These are phyloP conservation scores for Hirschfeldia incana DNA, from an alignment of 345 rosid species.

Conservation along the genomic window DNA sequence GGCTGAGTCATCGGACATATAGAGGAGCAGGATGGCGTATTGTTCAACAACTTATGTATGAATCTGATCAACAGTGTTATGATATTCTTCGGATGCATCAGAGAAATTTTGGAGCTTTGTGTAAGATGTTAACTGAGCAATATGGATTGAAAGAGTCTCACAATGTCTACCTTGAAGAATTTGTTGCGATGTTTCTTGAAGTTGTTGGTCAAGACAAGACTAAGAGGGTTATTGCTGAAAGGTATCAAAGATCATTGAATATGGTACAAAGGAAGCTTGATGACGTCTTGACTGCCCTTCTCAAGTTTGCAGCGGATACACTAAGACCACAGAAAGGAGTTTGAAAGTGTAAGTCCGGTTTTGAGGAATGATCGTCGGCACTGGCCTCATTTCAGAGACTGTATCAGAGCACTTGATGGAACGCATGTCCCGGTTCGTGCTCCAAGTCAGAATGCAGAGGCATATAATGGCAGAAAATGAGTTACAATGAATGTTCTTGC, in stretches of 20 bases:
- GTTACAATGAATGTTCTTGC: too few relatives aligned
- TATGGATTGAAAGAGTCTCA: background rate
- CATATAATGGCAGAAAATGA: too few relatives aligned
- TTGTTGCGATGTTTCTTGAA: background rate
- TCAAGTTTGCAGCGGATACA: background rate
- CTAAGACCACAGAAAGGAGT: background rate
- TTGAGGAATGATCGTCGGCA: background rate
- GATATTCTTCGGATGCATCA: too few relatives aligned
- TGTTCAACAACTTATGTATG: background rate
- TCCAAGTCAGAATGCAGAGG: background rate
- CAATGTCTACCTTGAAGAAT: background rate
- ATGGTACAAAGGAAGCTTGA: too few relatives aligned
- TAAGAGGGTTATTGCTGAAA: background rate
- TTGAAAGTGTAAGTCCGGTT: background rate
- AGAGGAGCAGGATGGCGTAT: background rate
- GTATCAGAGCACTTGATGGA: background rate
- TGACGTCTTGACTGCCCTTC: too few relatives aligned
- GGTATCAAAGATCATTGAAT: background rate
- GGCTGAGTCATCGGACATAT: background rate
- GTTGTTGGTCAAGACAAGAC: background rate
- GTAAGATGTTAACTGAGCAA: background rate
- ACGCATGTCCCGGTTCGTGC: background rate
- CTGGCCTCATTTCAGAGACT: background rate
- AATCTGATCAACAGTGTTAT: background rate
- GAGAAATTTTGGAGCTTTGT: background rate